Base-by-base conservation (phyloP, 345 rosid genomes). In the Streptanthus diversifolius region DNA sequence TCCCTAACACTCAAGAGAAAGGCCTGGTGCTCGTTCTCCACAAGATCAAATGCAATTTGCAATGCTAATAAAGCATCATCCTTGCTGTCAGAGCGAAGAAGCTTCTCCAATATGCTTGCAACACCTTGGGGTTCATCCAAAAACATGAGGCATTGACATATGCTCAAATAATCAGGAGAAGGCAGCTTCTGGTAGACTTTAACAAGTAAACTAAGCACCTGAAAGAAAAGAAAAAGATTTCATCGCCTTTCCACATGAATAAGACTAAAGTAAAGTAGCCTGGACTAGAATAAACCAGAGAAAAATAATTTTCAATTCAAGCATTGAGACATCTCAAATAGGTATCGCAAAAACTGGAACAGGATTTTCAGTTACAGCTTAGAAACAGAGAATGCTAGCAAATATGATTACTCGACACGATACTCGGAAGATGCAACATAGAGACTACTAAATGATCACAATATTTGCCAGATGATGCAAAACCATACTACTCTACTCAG, bases 21-120 rank as follows among this genome's bases (percentile, higher is more conserved):
- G 72, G 98, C 98, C 77, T 92, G 98, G 80, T 87, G 96, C 84
- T 95, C 99, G 55, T 92, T 95, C 89, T 95, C 98, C 37, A 90
- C 91, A 68, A 95, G 98, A 79, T 95, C 98, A 79, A 95, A 95
- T 18, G 97, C 93, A 68, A 95, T 81, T 82, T 95, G 99, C 74
- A 87, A 86, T 69, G 99, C 95, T 71, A 89, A 75, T 76, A 95
- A 81, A 70, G 89, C 87, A 74, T 95, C 96, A 68, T 95, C 96
- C 80, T 87, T 92, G 79, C 80, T 89, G 35, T 81, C 86, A 1
- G 99, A 92, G 24, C 83, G 86, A 30, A 95, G 85, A 80, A 95
- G 99, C 85, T 89, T 95, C 84, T 95, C 97, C 82, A 95, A 80
- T 78, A 90, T 89, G 77, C 66, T 83, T 48, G 93, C 89, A 74